These are phyloP conservation scores for Lagenidium giganteum DNA, from an alignment of 352 stramenopile species.

Conservation along the genomic window DNA sequence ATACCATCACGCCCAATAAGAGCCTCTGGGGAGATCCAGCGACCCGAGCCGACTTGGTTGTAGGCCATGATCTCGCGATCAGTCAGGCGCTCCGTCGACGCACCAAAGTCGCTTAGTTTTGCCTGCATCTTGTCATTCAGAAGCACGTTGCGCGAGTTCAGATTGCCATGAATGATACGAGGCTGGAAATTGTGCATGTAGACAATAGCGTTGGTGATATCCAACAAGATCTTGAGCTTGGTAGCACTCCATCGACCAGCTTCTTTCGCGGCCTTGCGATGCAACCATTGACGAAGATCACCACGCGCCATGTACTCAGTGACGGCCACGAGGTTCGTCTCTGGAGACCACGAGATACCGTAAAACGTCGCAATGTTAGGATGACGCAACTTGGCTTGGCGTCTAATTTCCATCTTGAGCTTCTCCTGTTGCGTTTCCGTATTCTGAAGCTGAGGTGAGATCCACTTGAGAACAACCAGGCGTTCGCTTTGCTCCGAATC, in stretches of 20 bases:
- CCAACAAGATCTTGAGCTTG: constrained; percentile 61
- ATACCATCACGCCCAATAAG: constrained; percentile 46
- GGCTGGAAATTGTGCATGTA: constrained; percentile 67
- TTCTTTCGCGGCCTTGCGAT: constrained; percentile 31
- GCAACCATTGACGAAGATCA: constrained; percentile 67
- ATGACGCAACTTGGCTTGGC: constrained; percentile 55
- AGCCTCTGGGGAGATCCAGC: constrained; percentile 68
- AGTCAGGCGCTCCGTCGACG: constrained; percentile 40
- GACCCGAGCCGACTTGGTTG: constrained; percentile 55
- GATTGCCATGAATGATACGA: constrained; percentile 49
- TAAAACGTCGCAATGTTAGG: constrained; percentile 63
- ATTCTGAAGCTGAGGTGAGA: constrained; percentile 27
- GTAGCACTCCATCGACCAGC: constrained; percentile 38
- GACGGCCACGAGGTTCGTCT: constrained; percentile 60
- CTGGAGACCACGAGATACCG: constrained; percentile 61
- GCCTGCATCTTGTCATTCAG: constrained; percentile 48
- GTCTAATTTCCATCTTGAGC: constrained; percentile 57
- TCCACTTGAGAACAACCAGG: constrained; percentile 52
- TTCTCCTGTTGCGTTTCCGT: constrained; percentile 32
- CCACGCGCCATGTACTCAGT: constrained; percentile 73
- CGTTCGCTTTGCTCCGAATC: constrained; percentile 22
- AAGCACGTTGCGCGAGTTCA: constrained; percentile 64
- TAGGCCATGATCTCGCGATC: constrained; percentile 61
- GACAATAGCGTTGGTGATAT: constrained; percentile 54
- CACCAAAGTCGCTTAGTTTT: constrained; percentile 66